These are phyloP conservation scores for Crassisporium funariophilum DNA, from an alignment of 768 basidiomycete genomes.

Conservation along the genomic window DNA sequence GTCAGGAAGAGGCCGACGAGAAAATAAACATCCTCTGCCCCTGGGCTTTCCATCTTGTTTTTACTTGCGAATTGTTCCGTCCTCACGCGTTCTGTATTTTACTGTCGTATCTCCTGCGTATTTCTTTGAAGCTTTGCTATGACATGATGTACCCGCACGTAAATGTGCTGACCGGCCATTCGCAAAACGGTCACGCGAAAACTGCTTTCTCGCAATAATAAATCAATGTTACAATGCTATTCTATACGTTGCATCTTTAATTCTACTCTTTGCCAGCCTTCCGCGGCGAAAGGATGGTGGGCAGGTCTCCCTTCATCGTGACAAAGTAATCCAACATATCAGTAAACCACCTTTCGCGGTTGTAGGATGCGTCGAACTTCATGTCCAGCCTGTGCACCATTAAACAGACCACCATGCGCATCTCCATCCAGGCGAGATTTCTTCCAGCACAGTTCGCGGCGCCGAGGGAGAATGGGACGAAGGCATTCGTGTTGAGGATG, in stretches of 20 bases:
- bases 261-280: slow-evolving; percentile 8
- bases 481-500: slow-evolving; percentile 29
- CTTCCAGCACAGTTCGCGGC: slow-evolving; percentile 54
- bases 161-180: no score
- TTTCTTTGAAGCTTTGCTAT: not conserved
- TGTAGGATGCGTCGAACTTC: slow-evolving; percentile 24
- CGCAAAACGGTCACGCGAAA: no score
- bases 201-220: no score
- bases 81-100: slow-evolving; percentile 9
- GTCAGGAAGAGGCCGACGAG: slow-evolving; percentile 64
- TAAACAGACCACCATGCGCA: slow-evolving; percentile 33
- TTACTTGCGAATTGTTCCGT: not conserved
- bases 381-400: slow-evolving; percentile 31
- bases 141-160: no score
- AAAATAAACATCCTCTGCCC: slow-evolving; percentile 30
- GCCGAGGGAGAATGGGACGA: slow-evolving; percentile 43
- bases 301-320: slow-evolving; percentile 31
- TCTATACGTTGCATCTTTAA: no score
- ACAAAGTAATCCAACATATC: slow-evolving; percentile 35
- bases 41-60: slow-evolving; percentile 11
- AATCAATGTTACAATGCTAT: no score
- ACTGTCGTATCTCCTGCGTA: not conserved
- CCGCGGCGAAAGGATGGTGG: slow-evolving; percentile 34
- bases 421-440: slow-evolving; percentile 37
- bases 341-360: slow-evolving; percentile 28